Evolutionary conservation across 768 basidiomycete species (phyloP), one percentile per base, ranked within the genome.

Genomic region (Termitomyces sp.): DNA sequence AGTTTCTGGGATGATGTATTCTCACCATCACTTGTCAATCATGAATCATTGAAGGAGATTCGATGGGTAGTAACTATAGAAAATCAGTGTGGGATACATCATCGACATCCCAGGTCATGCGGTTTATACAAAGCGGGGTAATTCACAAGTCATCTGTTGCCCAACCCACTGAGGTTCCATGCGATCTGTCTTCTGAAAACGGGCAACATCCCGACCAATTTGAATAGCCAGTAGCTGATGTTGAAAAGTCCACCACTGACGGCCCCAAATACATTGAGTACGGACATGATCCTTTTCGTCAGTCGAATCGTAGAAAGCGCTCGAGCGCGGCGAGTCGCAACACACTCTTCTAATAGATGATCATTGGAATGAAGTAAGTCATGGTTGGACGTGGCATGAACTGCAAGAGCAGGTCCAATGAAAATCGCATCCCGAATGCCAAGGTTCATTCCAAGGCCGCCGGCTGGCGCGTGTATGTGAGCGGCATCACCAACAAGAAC

Each of bases 361-460:
- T 79, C 75, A 0, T 63, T 63, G n/a, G 60, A 62, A 6, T 57
- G 19, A 25, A 62, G 52, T 23, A 58, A 42, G 19, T 62, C 50
- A n/a, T 56, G 32, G 12, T 55, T 57, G 40, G 64, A 54, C 3
- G 63, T 42, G 14, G 59, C 47, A 54, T 78, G 77, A n/a, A 70
- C 66, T 17, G 67, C 64, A 40, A 83, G 65, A 7, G 63, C 73
- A n/a, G 75, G 71, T 5, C 75, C 81, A 4, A 83, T 72, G 47
- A 71, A 68, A 21, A 82, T 65, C 7, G 77, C 81, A 58, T 84
- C 82, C 16, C 81, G 74, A n/a, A 84, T 67, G 5, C 82, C 80
- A n/a, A 83, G 73, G 59, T 82, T 82, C 81, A 84, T 80, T 11
- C 82, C 82, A 53, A 82, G 81, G 1, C 82, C 82, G 1, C 82